phyloP scores from a whole-genome alignment of 805 yeast species.

The Metschnikowia reukaufii region DNA sequence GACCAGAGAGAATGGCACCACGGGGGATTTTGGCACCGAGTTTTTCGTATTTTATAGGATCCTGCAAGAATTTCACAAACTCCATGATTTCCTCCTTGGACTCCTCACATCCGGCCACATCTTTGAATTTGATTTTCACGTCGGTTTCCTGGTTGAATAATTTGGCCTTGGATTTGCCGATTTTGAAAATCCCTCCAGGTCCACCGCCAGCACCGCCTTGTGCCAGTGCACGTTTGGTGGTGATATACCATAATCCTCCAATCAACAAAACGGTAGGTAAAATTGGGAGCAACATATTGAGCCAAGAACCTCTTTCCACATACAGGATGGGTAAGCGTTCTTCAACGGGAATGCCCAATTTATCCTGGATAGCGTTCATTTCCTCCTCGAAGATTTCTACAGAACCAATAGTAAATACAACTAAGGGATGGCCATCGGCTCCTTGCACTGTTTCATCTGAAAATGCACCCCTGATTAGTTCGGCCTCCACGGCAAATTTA shows the following conservation, averaged over 20 bases:
- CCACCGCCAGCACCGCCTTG: slow-evolving; percentile 58
- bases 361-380: slow-evolving; percentile 69
- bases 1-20: slow-evolving; percentile 96
- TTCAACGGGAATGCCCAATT: slow-evolving; percentile 60
- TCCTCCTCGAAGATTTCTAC: slow-evolving; percentile 83
- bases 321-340: slow-evolving; percentile 79
- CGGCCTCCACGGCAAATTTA: slow-evolving; percentile 69
- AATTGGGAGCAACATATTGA: slow-evolving; percentile 65
- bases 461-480: slow-evolving; percentile 49
- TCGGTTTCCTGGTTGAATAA: slow-evolving; percentile 89
- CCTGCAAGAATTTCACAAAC: slow-evolving; percentile 88
- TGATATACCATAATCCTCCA: slow-evolving; percentile 74
- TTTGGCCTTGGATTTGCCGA: slow-evolving; percentile 90
- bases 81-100: slow-evolving; percentile 98
- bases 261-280: slow-evolving; percentile 78
- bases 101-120: slow-evolving; percentile 97
- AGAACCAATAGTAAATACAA: slow-evolving; percentile 83
- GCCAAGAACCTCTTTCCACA: slow-evolving; percentile 63
- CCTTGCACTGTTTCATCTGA: slow-evolving; percentile 42
- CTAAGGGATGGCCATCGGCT: slow-evolving; percentile 43
- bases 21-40: slow-evolving; percentile 97
- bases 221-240: slow-evolving; percentile 50
- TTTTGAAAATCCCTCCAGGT: slow-evolving; percentile 75
- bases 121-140: slow-evolving; percentile 82
- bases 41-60: slow-evolving; percentile 86